Percentiles rank a stretch among this genome's conserved stretches.
These are phyloP conservation scores for Trichoderma brevicompactum DNA, from an alignment of 2,329 filamentous ascomycete genomes.

Conservation along the genomic window DNA sequence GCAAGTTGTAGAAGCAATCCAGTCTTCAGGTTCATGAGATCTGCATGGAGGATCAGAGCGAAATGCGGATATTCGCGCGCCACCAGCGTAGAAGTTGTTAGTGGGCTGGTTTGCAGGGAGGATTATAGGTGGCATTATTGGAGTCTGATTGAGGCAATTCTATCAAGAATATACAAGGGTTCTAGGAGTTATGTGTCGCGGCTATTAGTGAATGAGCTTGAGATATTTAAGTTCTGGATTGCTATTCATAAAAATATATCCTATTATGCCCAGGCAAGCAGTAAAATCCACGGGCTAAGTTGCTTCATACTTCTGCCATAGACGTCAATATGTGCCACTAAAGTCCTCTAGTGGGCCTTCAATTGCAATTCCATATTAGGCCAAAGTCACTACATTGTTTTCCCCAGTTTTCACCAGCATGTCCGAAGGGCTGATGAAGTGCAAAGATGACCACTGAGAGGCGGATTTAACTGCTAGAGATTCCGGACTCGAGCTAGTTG, in stretches of 20 bases:
- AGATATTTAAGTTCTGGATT: too few relatives aligned
- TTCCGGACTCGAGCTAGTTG: not conserved
- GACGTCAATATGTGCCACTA: too few relatives aligned
- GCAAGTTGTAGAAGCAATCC: slow-evolving; percentile 34
- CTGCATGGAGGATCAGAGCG: slow-evolving; percentile 23
- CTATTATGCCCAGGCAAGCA: too few relatives aligned
- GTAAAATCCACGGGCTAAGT: too few relatives aligned
- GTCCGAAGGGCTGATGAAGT: not conserved
- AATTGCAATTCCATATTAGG: too few relatives aligned
- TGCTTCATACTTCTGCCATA: too few relatives aligned
- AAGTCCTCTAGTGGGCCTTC: too few relatives aligned
- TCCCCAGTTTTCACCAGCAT: not conserved
- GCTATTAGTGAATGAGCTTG: not conserved
- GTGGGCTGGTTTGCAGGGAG: slow-evolving; percentile 31
- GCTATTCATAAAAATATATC: too few relatives aligned
- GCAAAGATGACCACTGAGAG: not conserved
- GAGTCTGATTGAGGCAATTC: not conserved
- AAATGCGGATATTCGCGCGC: slow-evolving; percentile 30
- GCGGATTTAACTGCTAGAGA: not conserved
- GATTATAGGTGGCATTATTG: slow-evolving; percentile 30
- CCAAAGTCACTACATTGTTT: not conserved
- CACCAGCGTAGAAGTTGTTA: slow-evolving; percentile 32
- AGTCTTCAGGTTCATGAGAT: slow-evolving; percentile 32
- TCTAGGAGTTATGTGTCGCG: not conserved
- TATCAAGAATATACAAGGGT: not conserved